Base-by-base conservation (phyloP, 805 yeast species). In the Wickerhamiella kurtzmanii region DNA sequence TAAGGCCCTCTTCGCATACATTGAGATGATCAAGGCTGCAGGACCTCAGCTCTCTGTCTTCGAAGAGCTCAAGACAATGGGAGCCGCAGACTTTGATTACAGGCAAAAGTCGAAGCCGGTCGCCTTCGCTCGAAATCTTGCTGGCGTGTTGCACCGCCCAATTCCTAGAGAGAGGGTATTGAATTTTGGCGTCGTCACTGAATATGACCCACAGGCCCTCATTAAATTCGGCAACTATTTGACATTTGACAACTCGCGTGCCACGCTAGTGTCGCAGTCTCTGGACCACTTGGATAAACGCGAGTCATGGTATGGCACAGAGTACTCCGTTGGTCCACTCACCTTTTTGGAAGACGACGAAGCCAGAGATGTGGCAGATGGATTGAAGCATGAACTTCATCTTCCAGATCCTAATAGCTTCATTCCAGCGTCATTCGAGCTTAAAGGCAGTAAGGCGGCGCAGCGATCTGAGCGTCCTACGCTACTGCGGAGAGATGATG, bases 221-320 rank as follows among this genome's bases (percentile, higher is more conserved):
- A 56, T 61, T 5, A 67, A 74, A 13, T 76, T 73, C 52, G 72
- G 73, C 13, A 53, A 64, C 0, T 67, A 67, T 48, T 67, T 89
- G 47, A 71, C 59, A 37, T 72, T 79, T 0, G 68, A 72, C 19
- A 86, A 84, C 53, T 74, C 82, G 55, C 72, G 85, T 50, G 67
- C 76, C 3, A 65, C 71, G 40, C 60, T 88, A 21, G 67, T 76
- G 13, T 69, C 75, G 25, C 79, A 68, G 63, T 74, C 61, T 53
- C 69, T 76, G 45, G 71, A 70, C 4, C 72, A 72, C 2, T 64
- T 74, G 43, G 66, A 71, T 46, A 52, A 64, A 13, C 68, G 59
- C 19, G 98, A 89, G 61, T 71, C 76, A 57, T 88, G 96, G 95
- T 89, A 92, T 60, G 95, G 94, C 3, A 86, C 96, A 0, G 82